phyloP scores from a whole-genome alignment of 352 stramenopile species.

The Phytophthora citricola region DNA sequence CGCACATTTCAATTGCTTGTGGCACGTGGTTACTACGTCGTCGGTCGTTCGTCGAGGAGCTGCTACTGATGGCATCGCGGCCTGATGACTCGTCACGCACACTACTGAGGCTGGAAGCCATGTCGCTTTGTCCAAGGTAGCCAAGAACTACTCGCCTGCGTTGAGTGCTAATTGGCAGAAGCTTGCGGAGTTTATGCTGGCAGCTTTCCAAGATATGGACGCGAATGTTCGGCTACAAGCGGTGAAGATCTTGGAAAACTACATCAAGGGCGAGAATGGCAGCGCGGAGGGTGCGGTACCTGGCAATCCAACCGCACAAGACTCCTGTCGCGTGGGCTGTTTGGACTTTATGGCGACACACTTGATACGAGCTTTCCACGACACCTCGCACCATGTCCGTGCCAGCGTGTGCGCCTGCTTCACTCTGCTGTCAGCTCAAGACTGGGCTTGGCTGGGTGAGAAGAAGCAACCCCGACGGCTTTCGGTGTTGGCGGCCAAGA shows the following conservation, averaged over 20 bases:
- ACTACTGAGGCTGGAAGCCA: conserved; percentile 77
- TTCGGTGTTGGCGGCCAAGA: conserved; percentile 41
- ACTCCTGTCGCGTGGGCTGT: conserved; percentile 51
- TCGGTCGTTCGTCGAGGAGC: conserved; percentile 78
- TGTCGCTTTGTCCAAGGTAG: conserved; percentile 87
- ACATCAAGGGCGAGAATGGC: conserved; percentile 76
- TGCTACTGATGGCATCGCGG: conserved; percentile 69
- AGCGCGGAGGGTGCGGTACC: conserved; percentile 7
- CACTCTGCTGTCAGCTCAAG: conserved; percentile 70
- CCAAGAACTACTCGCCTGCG: conserved; percentile 83
- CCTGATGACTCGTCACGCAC: conserved; percentile 61
- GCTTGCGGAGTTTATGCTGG: conserved; percentile 80
- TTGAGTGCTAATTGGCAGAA: conserved; percentile 75
- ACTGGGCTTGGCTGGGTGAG: conserved; percentile 69
- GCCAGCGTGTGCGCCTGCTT: conserved; percentile 90
- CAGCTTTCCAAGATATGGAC: conserved; percentile 85
- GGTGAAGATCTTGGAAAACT: conserved; percentile 90
- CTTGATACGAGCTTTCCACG: conserved; percentile 83
- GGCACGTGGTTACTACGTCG: conserved; percentile 62
- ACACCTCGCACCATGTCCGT: conserved; percentile 87
- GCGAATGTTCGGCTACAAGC: conserved; percentile 87
- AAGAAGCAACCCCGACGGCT: conserved; percentile 47
- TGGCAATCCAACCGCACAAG: neutral
- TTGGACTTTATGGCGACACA: conserved; percentile 83
- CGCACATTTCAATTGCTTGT: conserved; percentile 71